phyloP scores from a whole-genome alignment of 1,139 yeast genomes.

The Wickerhamomyces sp. region DNA sequence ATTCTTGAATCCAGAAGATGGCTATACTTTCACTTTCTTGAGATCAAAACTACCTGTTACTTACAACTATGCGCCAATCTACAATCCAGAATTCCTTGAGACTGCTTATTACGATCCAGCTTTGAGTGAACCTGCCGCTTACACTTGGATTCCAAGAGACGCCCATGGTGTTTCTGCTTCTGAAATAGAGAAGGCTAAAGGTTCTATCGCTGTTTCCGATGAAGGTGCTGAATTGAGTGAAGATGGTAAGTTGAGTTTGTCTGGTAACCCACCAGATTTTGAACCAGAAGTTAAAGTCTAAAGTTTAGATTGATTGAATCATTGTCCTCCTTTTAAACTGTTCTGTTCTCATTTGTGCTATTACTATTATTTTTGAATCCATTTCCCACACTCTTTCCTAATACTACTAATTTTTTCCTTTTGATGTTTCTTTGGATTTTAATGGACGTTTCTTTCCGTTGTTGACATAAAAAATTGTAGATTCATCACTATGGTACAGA shows the following conservation, averaged over 20 bases:
- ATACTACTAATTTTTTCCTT: too few species aligned
- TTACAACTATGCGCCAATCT: conserved; percentile 31
- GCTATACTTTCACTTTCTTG: conserved; percentile 27
- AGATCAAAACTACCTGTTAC: conserved; percentile 29
- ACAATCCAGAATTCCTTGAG: conserved; percentile 29
- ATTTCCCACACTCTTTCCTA: too few species aligned
- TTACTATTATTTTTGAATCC: too few species aligned
- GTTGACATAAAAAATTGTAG: too few species aligned
- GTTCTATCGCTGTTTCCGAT: conserved; percentile 53
- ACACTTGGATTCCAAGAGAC: conserved; percentile 67
- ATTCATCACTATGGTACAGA: too few species aligned
- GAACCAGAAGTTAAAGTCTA: conserved; percentile 17
- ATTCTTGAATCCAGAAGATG: conserved; percentile 30
- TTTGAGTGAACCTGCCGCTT: conserved; percentile 55
- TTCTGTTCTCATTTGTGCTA: neutral
- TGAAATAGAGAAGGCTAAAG: conserved; percentile 53
- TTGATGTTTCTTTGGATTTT: too few species aligned
- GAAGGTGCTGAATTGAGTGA: conserved; percentile 51
- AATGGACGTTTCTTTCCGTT: too few species aligned
- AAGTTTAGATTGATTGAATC: neutral
- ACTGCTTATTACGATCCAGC: conserved; percentile 63
- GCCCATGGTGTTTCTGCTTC: conserved; percentile 62
- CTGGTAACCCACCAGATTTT: conserved; percentile 59
- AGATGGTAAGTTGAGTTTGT: conserved; percentile 46
- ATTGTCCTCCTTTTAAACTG: neutral